Percentiles rank a stretch among this genome's conserved stretches.
phyloP scores from a whole-genome alignment of 192 early-diverging fungal genomes.

The Coemansia sp. region DNA sequence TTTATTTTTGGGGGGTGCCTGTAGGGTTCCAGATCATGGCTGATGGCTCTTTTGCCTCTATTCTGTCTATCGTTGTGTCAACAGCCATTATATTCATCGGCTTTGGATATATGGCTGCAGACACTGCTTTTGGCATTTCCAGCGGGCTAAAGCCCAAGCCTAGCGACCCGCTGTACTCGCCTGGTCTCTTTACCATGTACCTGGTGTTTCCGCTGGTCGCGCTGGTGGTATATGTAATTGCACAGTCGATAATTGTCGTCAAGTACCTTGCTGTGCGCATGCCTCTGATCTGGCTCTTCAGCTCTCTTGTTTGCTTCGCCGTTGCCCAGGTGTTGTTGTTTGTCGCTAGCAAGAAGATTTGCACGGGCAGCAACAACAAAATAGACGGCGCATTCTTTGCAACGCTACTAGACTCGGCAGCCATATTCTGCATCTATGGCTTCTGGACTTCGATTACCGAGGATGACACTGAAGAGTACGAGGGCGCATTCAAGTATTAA shows the following conservation, averaged over 20 bases:
- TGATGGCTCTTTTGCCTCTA: conserved; percentile 50
- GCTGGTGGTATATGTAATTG: conserved; percentile 31
- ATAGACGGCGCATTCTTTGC: conserved; percentile 58
- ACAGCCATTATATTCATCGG: conserved; percentile 36
- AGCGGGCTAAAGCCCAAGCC: conserved; percentile 43
- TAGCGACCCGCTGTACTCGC: conserved; percentile 38
- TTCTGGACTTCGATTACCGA: conserved; percentile 60
- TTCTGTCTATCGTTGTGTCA: conserved; percentile 34
- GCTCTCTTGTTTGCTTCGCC: conserved; percentile 44
- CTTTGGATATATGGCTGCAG: conserved; percentile 52
- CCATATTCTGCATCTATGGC: conserved; percentile 48
- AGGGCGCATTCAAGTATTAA: conserved; percentile 48
- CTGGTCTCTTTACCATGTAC: conserved; percentile 49
- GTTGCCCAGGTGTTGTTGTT: conserved; percentile 48
- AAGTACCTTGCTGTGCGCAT: conserved; percentile 46
- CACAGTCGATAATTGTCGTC: conserved; percentile 46
- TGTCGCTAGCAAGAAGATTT: conserved; percentile 53
- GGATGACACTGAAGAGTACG: conserved; percentile 47
- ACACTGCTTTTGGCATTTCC: conserved; percentile 51
- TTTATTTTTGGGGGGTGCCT: background rate
- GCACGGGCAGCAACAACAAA: conserved; percentile 39
- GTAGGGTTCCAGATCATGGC: conserved; percentile 53
- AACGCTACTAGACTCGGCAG: conserved; percentile 49
- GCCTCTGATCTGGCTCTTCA: conserved; percentile 44
- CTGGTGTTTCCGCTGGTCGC: conserved; percentile 47